Evolutionary conservation across 495 filamentous ascomycete genomes (phyloP), one percentile per base, ranked within the genome.

Genomic region (Haplographium delicatum): DNA sequence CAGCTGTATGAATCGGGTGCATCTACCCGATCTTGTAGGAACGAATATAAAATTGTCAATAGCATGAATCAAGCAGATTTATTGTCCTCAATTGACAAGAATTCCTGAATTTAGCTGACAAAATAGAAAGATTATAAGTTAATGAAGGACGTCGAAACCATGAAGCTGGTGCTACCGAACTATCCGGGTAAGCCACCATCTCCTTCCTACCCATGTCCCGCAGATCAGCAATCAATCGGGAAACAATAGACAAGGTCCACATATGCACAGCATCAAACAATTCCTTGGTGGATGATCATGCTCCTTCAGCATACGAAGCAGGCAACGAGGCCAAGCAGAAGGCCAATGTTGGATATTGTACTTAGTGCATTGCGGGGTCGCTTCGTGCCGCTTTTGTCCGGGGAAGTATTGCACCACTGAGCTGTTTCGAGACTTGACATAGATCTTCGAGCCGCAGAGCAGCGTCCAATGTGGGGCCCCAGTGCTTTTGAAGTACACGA

Each of bases 121-220:
- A n/a, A n/a, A n/a, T n/a, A n/a, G n/a, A n/a, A n/a, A n/a, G n/a
- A n/a, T n/a, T n/a, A n/a, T n/a, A n/a, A n/a, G n/a, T n/a, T n/a
- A n/a, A n/a, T n/a, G n/a, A n/a, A n/a, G n/a, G n/a, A n/a, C n/a
- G n/a, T n/a, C n/a, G n/a, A n/a, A n/a, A n/a, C n/a, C n/a, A n/a
- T n/a, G n/a, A n/a, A n/a, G n/a, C n/a, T n/a, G 44, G 11, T 43
- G 35, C 26, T 51, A 51, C 48, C 48, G 48, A 44, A 35, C 48
- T 44, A 44, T 44, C 48, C 48, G 25, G 23, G 33, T 24, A 40
- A n/a, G 2, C 43, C 38, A 33, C 23, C 2, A 15, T 44, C 26
- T 18, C 24, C 31, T 9, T 16, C 13, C 25, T 9, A 31, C 9
- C 46, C 46, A 34, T 16, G 8, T 23, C 33, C 46, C 46, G 33